Conservation (phyloP, 2,329 filamentous ascomycete species). For the Talaromyces sp. region DNA sequence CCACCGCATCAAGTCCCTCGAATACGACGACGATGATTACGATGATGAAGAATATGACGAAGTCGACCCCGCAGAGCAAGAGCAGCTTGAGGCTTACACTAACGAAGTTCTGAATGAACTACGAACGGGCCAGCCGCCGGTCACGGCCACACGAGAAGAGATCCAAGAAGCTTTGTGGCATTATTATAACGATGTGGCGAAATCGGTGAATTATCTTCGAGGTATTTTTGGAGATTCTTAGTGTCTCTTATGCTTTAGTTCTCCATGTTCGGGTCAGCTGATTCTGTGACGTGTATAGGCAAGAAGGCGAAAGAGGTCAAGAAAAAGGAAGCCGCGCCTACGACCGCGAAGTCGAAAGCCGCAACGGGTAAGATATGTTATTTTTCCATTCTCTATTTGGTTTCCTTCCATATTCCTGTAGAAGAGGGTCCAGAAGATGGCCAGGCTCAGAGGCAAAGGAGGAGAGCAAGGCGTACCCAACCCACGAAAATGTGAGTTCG, state of each 20-base stretch:
- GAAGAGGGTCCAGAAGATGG: constrained; percentile 17
- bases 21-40: constrained; percentile 38
- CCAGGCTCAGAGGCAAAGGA: constrained; percentile 24
- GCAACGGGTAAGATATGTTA: constrained; percentile 24
- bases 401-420: not conserved
- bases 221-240: constrained; percentile 36
- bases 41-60: constrained; percentile 34
- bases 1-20: constrained; percentile 42
- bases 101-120: constrained; percentile 61
- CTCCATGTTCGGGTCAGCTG: constrained; percentile 27
- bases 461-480: no score
- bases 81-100: constrained; percentile 61
- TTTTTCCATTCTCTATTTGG: not conserved
- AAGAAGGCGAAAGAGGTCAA: constrained; percentile 35
- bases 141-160: constrained; percentile 61
- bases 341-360: constrained; percentile 24
- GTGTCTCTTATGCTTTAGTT: not conserved
- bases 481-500: constrained; percentile 10
- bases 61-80: constrained; percentile 42
- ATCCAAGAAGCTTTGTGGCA: constrained; percentile 91
- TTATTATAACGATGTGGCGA: constrained; percentile 90
- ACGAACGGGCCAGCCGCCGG: constrained; percentile 54
- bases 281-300: constrained; percentile 19
- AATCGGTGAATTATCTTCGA: constrained; percentile 73
- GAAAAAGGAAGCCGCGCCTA: constrained; percentile 25